These are phyloP conservation scores for Rhazya stricta DNA, from an alignment of 257 asterid species.

Conservation along the genomic window DNA sequence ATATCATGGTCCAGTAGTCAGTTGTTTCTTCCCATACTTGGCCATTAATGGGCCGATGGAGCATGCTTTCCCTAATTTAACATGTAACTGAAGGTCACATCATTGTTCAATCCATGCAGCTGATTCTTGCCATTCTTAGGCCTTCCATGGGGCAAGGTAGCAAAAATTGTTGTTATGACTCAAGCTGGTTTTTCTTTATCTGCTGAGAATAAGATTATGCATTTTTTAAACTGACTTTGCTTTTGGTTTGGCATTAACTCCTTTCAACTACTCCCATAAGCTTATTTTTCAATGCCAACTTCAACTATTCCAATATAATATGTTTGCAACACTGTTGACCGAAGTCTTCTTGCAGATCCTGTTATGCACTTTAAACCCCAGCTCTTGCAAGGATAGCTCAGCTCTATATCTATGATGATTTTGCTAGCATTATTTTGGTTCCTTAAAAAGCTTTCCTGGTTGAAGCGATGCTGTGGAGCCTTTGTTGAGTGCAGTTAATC, in stretches of 20 bases:
- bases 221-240: not conserved
- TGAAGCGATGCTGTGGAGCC: not conserved
- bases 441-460: not conserved
- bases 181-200: not conserved
- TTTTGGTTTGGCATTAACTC: not conserved
- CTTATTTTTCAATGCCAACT: not conserved
- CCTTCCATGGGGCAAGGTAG: not conserved
- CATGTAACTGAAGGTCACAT: not conserved
- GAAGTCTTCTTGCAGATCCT: not conserved
- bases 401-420: conserved; percentile 1
- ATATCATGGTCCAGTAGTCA: not conserved
- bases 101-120: not conserved
- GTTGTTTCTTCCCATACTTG: not conserved
- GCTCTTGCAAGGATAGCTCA: not conserved
- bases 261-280: not conserved
- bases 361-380: not conserved
- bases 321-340: not conserved
- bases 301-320: not conserved
- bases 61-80: no score
- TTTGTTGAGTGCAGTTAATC: conserved; percentile 3
- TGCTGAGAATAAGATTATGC: not conserved
- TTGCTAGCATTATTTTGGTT: not conserved
- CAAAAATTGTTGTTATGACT: not conserved
- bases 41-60: not conserved
- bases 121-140: not conserved